Base-by-base conservation (phyloP, 495 filamentous ascomycete genomes). In the Tuber microsphaerosporum region DNA sequence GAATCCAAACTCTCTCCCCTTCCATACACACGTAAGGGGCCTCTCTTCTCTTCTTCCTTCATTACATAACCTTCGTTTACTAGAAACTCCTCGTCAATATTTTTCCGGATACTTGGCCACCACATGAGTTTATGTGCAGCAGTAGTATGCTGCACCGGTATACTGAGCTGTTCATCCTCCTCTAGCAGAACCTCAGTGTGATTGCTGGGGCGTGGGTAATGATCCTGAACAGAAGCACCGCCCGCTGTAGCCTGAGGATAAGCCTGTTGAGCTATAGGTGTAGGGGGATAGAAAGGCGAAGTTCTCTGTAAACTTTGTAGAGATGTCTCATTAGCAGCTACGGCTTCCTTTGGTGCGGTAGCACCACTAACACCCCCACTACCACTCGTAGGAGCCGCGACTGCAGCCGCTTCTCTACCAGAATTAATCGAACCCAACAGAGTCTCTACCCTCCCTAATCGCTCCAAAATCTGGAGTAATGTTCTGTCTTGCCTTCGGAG, bases 11-110 rank as follows among this genome's bases (percentile, higher is more conserved):
- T 91, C 82, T 94, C 92, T 2, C 94, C 94, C 75, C 91, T 88
- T 22, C 93, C 93, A 83, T 90, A 94, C 48, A 96, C 83, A 39
- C 90, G 88, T 19, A 96, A 86, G 22, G 93, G 83, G 8, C 94
- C 93, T 10, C 93, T 90, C 69, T 88, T 86, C 80, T 93, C 88
- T 82, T 97, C 94, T 70, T 89, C 85, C 39, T 89, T 85, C 84
- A 97, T 92, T 10, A 81, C 81, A 61, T 83, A 83, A 86, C 84
- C 41, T 19, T 83, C 79, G n/a, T 85, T 71, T 74, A 81, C 77
- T 31, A 84, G 77, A 65, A 81, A 75, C 56, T 79, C 75, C 68
- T 81, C 56, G 71, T 81, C 77, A 7, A 90, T 81, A 17, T 90
- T 82, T 4, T 82, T 83, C 70, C 85, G 84, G 69, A 90, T 89